Conservation (phyloP, 2,329 filamentous ascomycete species). For the Alternaria infectoria region DNA sequence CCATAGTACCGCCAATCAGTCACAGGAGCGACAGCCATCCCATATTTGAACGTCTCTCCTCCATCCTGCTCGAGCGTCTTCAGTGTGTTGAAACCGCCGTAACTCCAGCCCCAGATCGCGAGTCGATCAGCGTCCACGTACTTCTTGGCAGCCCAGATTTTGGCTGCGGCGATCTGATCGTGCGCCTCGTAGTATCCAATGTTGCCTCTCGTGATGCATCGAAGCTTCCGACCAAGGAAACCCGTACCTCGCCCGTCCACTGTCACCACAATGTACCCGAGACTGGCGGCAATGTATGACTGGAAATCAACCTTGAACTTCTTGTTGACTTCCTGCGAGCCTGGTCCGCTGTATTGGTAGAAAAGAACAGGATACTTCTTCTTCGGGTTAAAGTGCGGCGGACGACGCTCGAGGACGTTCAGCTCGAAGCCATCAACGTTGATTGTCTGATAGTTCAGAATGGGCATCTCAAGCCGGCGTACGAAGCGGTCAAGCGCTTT, state of each 20-base stretch:
- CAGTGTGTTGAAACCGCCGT: conserved; percentile 91
- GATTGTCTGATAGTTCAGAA: conserved; percentile 81
- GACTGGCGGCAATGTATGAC: conserved; percentile 79
- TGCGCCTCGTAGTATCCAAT: conserved; percentile 83
- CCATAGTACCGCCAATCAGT: conserved; percentile 96
- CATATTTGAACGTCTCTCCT: conserved; percentile 89
- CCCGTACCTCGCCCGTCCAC: conserved; percentile 94
- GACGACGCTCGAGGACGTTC: conserved; percentile 81
- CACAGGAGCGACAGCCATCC: conserved; percentile 98
- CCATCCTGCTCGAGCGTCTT: conserved; percentile 94
- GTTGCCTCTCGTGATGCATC: conserved; percentile 81
- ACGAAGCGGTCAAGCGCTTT: conserved; percentile 70
- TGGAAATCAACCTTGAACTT: conserved; percentile 87
- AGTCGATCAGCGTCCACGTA: conserved; percentile 85
- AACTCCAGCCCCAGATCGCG: conserved; percentile 99
- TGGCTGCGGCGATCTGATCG: conserved; percentile 90
- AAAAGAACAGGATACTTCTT: conserved; percentile 95
- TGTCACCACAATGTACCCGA: conserved; percentile 94
- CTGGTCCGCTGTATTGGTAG: conserved; percentile 91
- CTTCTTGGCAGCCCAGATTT: conserved; percentile 77
- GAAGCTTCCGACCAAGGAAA: conserved; percentile 81
- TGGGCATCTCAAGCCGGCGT: conserved; percentile 79
- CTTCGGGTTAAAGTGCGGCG: conserved; percentile 82
- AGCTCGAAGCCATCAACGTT: conserved; percentile 79
- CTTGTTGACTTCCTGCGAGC: conserved; percentile 87